phyloP scores from a whole-genome alignment of 441 rosid species.

The Adansonia rubrostipa region DNA sequence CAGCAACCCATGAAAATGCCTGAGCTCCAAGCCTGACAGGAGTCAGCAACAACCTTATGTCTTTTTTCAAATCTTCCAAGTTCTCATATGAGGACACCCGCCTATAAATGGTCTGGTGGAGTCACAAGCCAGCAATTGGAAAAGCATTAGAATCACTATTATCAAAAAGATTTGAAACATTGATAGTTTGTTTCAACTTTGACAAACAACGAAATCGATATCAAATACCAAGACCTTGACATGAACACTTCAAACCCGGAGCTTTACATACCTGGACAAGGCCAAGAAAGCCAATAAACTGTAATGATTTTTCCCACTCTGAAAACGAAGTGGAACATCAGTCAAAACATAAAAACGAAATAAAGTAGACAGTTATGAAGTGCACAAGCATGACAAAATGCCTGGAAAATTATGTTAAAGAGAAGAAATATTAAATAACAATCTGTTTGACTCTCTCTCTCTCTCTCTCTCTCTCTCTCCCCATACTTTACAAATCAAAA shows the following conservation, averaged over 20 bases:
- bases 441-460: neutral
- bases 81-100: constrained; percentile 69
- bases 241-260: constrained; percentile 21
- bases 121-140: constrained; percentile 20
- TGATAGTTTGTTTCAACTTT: neutral
- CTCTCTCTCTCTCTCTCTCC: neutral
- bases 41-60: constrained; percentile 64
- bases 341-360: constrained; percentile 10
- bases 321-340: constrained; percentile 34
- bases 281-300: constrained; percentile 76
- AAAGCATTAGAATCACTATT: constrained; percentile 23
- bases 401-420: neutral
- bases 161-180: constrained; percentile 5
- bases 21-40: constrained; percentile 74
- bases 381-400: neutral
- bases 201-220: constrained; percentile 22
- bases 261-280: constrained; percentile 58
- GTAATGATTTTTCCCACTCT: constrained; percentile 96
- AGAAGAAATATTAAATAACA: neutral
- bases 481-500: neutral
- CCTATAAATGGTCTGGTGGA: constrained; percentile 68
- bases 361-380: neutral
- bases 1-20: constrained; percentile 89
- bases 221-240: constrained; percentile 17
- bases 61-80: constrained; percentile 73